Percentiles rank a stretch among this genome's conserved stretches.
These are phyloP conservation scores for Elongisporangium senticosum DNA, from an alignment of 352 stramenopile genomes.

Conservation along the genomic window DNA sequence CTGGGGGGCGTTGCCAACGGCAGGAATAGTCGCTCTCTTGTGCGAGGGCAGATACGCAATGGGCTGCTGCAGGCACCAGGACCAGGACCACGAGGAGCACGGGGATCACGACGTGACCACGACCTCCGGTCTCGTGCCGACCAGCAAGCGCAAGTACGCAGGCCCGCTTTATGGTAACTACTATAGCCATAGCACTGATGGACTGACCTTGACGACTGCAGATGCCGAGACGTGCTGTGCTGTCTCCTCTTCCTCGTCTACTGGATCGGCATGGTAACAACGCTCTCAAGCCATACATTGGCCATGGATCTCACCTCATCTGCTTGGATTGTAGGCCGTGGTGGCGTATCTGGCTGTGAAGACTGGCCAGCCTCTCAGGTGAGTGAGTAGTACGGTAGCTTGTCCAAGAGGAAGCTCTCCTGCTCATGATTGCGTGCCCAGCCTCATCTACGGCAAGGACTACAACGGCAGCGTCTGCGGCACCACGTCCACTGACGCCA, in stretches of 20 bases:
- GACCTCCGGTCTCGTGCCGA: conserved; percentile 23
- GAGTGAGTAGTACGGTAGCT: background rate
- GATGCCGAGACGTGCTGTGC: conserved; percentile 77
- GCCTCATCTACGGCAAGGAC: conserved; percentile 76
- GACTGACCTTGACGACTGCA: conserved; percentile 9
- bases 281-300: too few relatives aligned
- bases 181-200: too few relatives aligned
- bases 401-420: conserved; percentile 1
- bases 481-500: conserved; percentile 12
- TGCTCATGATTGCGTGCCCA: conserved; percentile 7
- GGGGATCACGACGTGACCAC: conserved; percentile 5
- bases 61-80: conserved; percentile 11
- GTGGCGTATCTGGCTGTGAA: conserved; percentile 59
- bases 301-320: background rate
- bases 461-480: conserved; percentile 82
- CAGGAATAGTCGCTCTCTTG: background rate
- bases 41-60: background rate
- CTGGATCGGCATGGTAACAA: conserved; percentile 73
- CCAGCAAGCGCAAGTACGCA: conserved; percentile 22
- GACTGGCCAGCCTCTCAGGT: conserved; percentile 57
- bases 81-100: conserved; percentile 9
- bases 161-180: too few relatives aligned
- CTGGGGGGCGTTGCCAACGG: background rate
- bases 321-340: conserved; percentile 19
- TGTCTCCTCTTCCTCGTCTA: conserved; percentile 82